Percentiles rank a stretch among this genome's conserved stretches.
These are phyloP conservation scores for Euphrasia confusa DNA, from an alignment of 257 asterid genomes.

Conservation along the genomic window DNA sequence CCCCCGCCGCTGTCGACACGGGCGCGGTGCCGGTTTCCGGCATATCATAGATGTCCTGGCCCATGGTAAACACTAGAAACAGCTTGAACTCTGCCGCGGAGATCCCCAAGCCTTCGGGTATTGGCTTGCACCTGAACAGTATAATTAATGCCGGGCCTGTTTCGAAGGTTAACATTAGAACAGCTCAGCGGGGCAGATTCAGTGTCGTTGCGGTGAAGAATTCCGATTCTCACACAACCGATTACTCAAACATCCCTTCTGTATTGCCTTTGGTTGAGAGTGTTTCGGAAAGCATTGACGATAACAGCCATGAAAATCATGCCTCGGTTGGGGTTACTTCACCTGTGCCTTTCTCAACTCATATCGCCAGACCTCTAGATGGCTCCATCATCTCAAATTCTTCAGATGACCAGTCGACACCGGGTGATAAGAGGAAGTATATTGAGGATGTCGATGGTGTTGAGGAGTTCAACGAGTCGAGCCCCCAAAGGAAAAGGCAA, in stretches of 20 bases:
- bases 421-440: conserved; percentile 36
- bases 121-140: conserved; percentile 31
- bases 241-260: conserved; percentile 13
- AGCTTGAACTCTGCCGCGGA: conserved; percentile 26
- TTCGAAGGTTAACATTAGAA: conserved; percentile 18
- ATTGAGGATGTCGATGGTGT: conserved; percentile 31
- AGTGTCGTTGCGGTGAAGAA: conserved; percentile 10
- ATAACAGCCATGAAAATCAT: conserved; percentile 19
- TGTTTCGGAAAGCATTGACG: conserved; percentile 23
- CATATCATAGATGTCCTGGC: too few species aligned
- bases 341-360: conserved; percentile 7
- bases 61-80: conserved; percentile 18
- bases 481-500: conserved; percentile 51
- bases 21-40: too few species aligned
- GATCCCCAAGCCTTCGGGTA: conserved; percentile 50
- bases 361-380: conserved; percentile 2
- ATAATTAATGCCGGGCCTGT: conserved; percentile 24
- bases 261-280: conserved; percentile 13
- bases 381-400: conserved; percentile 14
- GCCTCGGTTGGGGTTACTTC: conserved; percentile 18
- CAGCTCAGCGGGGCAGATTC: conserved; percentile 27
- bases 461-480: conserved; percentile 31
- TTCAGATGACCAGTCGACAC: conserved; percentile 10
- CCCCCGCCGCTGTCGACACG: too few species aligned
- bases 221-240: conserved; percentile 14